Conservation (phyloP, 257 asterid genomes). For the Nicotiana attenuata region DNA sequence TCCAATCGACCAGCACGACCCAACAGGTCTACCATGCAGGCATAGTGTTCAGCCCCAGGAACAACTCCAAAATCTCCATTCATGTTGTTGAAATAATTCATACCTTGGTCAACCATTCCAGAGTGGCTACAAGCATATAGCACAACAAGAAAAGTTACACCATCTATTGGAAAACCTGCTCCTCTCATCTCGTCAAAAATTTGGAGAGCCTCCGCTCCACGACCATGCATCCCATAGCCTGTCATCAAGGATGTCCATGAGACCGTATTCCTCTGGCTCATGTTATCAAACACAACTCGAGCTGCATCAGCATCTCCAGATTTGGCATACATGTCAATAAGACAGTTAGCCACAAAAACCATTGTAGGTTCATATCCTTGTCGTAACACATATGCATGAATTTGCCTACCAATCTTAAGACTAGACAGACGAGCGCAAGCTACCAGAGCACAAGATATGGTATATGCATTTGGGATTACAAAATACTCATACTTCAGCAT, state of each 20-base stretch:
- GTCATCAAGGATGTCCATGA: conserved; percentile 93
- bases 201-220: conserved; percentile 68
- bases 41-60: conserved; percentile 77
- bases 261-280: conserved; percentile 50
- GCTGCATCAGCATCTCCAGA: conserved; percentile 83
- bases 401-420: conserved; percentile 61
- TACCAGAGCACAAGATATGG: conserved; percentile 67
- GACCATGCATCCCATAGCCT: conserved; percentile 87
- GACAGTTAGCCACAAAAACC: conserved; percentile 73
- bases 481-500: conserved; percentile 46
- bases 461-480: conserved; percentile 66
- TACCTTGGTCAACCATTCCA: conserved; percentile 75
- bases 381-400: conserved; percentile 66
- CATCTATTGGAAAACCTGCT: conserved; percentile 52
- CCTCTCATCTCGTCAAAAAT: conserved; percentile 50
- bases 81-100: conserved; percentile 62
- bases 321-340: conserved; percentile 86
- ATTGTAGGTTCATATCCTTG: conserved; percentile 49
- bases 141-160: conserved; percentile 72
- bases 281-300: conserved; percentile 54
- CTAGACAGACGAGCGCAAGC: conserved; percentile 82
- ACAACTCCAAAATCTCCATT: conserved; percentile 42
- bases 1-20: conserved; percentile 85
- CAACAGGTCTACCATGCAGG: conserved; percentile 80
- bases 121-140: conserved; percentile 94